phyloP scores from a whole-genome alignment of 164 flowering plant species.

The Umbilicus rupestris region DNA sequence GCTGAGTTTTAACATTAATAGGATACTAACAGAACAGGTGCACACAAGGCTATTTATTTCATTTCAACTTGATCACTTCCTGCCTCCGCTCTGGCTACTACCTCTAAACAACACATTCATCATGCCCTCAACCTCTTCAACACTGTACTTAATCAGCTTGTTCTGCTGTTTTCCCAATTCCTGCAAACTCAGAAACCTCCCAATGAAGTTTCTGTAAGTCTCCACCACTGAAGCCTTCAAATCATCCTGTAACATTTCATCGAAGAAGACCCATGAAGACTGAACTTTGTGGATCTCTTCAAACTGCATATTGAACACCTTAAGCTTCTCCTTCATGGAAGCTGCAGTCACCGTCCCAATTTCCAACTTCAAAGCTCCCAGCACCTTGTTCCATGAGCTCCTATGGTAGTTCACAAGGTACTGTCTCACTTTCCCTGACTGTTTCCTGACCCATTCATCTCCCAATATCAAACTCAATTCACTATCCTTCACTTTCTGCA shows the following conservation, averaged over 20 bases:
- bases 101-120: slow-evolving; percentile 45
- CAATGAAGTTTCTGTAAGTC: slow-evolving; percentile 54
- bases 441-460: slow-evolving; percentile 87
- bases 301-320: slow-evolving; percentile 46
- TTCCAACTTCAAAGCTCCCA: slow-evolving; percentile 46
- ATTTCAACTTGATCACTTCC: too few relatives aligned
- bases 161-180: slow-evolving; percentile 49
- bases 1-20: too few relatives aligned
- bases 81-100: slow-evolving; percentile 17
- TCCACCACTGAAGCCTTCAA: slow-evolving; percentile 35
- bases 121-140: slow-evolving; percentile 57
- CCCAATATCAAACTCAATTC: slow-evolving; percentile 70
- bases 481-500: slow-evolving; percentile 63
- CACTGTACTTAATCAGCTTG: slow-evolving; percentile 38
- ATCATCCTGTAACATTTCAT: slow-evolving; percentile 68
- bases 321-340: slow-evolving; percentile 52
- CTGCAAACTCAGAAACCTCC: slow-evolving; percentile 34
- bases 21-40: too few relatives aligned
- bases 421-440: slow-evolving; percentile 52
- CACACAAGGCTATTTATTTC: too few relatives aligned
- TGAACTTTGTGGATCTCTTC: slow-evolving; percentile 56
- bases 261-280: slow-evolving; percentile 58
- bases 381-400: slow-evolving; percentile 66
- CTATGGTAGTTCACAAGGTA: slow-evolving; percentile 47
- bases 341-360: slow-evolving; percentile 20